Base-by-base conservation (phyloP, 2,329 filamentous ascomycete genomes). In the Arthrobotrys conoides region DNA sequence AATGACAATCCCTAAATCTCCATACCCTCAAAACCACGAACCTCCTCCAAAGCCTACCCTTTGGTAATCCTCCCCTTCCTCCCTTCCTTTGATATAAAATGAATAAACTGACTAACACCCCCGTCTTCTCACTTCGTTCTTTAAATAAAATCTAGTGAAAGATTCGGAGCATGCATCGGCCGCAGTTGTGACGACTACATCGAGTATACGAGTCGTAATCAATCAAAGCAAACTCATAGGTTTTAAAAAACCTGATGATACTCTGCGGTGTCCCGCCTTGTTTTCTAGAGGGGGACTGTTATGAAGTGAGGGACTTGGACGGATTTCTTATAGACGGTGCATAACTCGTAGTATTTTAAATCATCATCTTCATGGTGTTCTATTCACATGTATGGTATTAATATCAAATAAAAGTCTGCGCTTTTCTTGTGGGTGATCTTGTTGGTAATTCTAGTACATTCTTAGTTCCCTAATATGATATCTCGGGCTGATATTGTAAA, bases 151-250 rank as follows among this genome's bases (percentile, higher is more conserved):
- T 38, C 16, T 41, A 71, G 73, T 33, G 41, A 57, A 61, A 71
- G 18, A 27, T 27, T 77, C 12, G 73, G 73, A n/a, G 53, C 59
- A 5, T 77, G 66, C 30, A 61, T 77, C 18, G 59, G 49, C 41
- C 48, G 57, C 18, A 76, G 65, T 38, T 70, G 71, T 44, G 33
- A 64, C n/a, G 36, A 59, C 0, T 76, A 70, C 48, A 44, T 59
- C n/a, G 71, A 76, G 9, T 59, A 53, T 9, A 55, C 68, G 18
- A 14, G 55, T 9, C 51, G 49, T 51, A 41, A 10, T 9, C 41
- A 71, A 33, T 27, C 10, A 9, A 30, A 18, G 24, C 51, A 10
- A n/a, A 24, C 33, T 18, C 51, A 33, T 12, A 33, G 44, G n/a
- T 46, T 46, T 46, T 46, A 20, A 46, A 41, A 12, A 12, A 36